phyloP scores from a whole-genome alignment of 2,329 filamentous ascomycete species.

The Talaromyces sp. region DNA sequence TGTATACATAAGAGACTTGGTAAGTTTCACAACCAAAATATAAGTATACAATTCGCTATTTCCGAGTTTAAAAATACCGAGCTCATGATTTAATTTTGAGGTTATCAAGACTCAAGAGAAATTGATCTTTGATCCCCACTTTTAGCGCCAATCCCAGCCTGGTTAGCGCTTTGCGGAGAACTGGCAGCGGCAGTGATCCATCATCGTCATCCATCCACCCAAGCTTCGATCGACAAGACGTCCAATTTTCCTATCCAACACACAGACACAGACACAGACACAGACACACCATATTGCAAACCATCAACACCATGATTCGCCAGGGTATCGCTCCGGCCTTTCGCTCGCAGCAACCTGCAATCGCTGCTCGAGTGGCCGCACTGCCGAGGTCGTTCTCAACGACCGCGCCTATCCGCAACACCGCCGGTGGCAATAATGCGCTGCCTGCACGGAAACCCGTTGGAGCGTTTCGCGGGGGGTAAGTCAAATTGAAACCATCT shows the following conservation, averaged over 20 bases:
- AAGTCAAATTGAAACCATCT: too few relatives aligned
- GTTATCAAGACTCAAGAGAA: neutral
- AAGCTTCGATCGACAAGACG: neutral
- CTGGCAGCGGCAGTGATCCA: neutral
- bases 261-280: neutral
- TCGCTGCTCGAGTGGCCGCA: neutral
- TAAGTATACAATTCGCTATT: neutral
- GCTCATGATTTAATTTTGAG: neutral
- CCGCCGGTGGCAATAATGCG: slow-evolving; percentile 26
- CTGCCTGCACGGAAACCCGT: slow-evolving; percentile 59
- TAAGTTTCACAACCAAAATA: too few relatives aligned
- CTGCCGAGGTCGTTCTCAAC: slow-evolving; percentile 24
- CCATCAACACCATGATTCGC: neutral
- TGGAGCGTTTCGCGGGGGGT: slow-evolving; percentile 68
- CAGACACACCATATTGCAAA: neutral
- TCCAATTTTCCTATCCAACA: neutral
- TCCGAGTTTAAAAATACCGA: neutral
- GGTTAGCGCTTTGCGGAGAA: neutral
- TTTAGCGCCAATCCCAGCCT: neutral
- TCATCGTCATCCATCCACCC: neutral
- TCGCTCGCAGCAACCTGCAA: slow-evolving; percentile 11
- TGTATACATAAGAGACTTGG: too few relatives aligned
- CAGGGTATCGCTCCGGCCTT: neutral
- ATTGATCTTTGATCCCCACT: neutral
- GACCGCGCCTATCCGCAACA: slow-evolving; percentile 28